phyloP scores from a whole-genome alignment of 2,329 filamentous ascomycete species.

The Rugonectria rugulosa region DNA sequence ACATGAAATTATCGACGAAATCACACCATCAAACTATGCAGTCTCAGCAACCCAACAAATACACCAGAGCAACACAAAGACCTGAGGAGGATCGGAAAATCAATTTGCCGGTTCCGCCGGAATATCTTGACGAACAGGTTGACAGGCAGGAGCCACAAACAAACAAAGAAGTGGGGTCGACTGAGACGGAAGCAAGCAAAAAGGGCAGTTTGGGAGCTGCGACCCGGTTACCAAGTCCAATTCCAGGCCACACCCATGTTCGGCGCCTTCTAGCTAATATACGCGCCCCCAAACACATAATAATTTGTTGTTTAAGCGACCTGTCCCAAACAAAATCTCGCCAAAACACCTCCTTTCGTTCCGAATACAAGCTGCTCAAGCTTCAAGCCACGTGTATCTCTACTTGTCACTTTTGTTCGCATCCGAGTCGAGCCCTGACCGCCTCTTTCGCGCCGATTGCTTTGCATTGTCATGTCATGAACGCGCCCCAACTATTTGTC shows the following conservation, averaged over 20 bases:
- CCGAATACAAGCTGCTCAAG: background rate
- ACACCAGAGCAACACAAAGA: too few species aligned
- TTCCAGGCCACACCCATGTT: background rate
- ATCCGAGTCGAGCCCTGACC: background rate
- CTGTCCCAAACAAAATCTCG: slow-evolving; percentile 17
- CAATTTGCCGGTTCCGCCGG: too few species aligned
- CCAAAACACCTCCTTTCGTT: slow-evolving; percentile 8
- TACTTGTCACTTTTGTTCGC: background rate
- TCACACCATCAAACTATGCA: too few species aligned
- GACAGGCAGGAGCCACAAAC: too few species aligned
- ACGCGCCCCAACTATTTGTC: slow-evolving; percentile 19
- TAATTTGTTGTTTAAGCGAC: slow-evolving; percentile 11
- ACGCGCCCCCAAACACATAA: slow-evolving; percentile 12
- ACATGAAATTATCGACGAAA: too few species aligned
- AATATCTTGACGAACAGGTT: too few species aligned
- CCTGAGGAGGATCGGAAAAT: too few species aligned
- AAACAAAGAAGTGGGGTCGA: too few species aligned
- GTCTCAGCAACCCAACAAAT: too few species aligned
- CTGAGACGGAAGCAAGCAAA: too few species aligned
- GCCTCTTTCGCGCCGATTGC: background rate
- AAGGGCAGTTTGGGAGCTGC: too few species aligned
- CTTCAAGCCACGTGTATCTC: slow-evolving; percentile 4
- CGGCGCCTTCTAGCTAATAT: too few species aligned
- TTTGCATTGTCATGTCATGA: slow-evolving; percentile 31
- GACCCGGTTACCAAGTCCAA: background rate